Evolutionary conservation across 2,329 filamentous ascomycete genomes (phyloP).

Genomic region (Monosporascus sp.): DNA sequence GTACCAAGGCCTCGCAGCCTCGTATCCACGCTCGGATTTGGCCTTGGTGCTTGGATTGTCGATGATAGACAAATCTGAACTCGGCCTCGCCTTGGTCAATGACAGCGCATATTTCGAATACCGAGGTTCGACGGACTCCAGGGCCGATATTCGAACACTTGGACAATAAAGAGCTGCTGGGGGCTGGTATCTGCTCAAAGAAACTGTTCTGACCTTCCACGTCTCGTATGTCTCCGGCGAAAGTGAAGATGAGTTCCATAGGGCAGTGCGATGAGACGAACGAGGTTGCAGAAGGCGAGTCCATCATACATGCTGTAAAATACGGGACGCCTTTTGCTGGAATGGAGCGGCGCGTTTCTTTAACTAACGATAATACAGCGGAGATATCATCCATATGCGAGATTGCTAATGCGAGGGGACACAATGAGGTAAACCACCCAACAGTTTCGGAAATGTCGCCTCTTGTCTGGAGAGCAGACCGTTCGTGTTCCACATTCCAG

Average conservation of each 20-base stretch:
- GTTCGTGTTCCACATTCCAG: constrained; percentile 50
- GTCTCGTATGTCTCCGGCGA: constrained; percentile 44
- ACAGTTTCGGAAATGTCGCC: constrained; percentile 52
- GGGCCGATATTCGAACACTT: constrained; percentile 39
- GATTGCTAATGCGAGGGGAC: constrained; percentile 41
- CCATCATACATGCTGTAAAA: constrained; percentile 36
- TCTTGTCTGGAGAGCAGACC: constrained; percentile 37
- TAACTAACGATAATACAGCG: constrained; percentile 46
- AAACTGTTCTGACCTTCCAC: constrained; percentile 43
- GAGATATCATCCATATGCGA: constrained; percentile 44
- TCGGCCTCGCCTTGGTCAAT: constrained; percentile 40
- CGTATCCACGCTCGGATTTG: constrained; percentile 42
- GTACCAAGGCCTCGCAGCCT: constrained; percentile 40
- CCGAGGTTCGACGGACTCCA: constrained; percentile 41
- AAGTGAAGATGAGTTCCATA: constrained; percentile 56
- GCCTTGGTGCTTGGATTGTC: constrained; percentile 34
- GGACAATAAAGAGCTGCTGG: constrained; percentile 33
- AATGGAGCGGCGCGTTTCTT: constrained; percentile 44
- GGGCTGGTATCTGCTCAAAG: constrained; percentile 40
- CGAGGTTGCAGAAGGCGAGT: constrained; percentile 19
- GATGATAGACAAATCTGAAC: constrained; percentile 41
- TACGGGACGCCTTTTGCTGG: constrained; percentile 41
- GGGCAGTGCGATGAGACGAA: constrained; percentile 40
- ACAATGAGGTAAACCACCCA: constrained; percentile 56
- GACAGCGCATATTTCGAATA: constrained; percentile 46